Percentiles rank a stretch among this genome's conserved stretches.
Evolutionary conservation across 768 basidiomycete species (phyloP).

Genomic region (Plicaturopsis crispa): DNA sequence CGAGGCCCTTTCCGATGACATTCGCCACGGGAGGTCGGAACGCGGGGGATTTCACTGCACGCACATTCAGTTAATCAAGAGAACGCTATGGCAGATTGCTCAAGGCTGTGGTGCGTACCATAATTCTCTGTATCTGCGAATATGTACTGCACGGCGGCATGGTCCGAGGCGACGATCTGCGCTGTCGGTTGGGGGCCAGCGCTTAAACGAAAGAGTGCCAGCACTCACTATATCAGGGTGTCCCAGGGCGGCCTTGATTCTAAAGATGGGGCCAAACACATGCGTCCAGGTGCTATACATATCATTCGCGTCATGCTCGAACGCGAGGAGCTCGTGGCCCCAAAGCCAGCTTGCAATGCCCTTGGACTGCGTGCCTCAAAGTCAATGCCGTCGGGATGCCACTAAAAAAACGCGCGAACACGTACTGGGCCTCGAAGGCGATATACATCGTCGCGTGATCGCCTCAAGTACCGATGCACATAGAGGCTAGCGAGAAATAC

Average conservation of each 20-base stretch:
- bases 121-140: conserved; percentile 27
- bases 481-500: too few relatives aligned
- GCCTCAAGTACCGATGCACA: too few relatives aligned
- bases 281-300: conserved; percentile 26
- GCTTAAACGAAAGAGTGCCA: not conserved
- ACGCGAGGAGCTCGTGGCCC: conserved; percentile 29
- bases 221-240: conserved; percentile 28
- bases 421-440: too few relatives aligned
- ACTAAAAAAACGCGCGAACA: too few relatives aligned
- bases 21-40: conserved; percentile 25
- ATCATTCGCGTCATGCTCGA: conserved; percentile 23
- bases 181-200: not conserved
- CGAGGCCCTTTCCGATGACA: conserved; percentile 24
- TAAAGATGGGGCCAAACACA: conserved; percentile 24
- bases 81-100: too few relatives aligned
- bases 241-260: conserved; percentile 28
- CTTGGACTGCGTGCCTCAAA: too few relatives aligned
- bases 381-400: too few relatives aligned
- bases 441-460: too few relatives aligned
- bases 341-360: too few relatives aligned
- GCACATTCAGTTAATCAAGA: conserved; percentile 1
- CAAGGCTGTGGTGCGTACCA: conserved; percentile 16
- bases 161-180: conserved; percentile 27
- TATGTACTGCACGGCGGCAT: conserved; percentile 29
- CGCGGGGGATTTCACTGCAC: conserved; percentile 18